Evolutionary conservation across 495 filamentous ascomycete genomes (phyloP).

Genomic region (Aspergillus campestris): DNA sequence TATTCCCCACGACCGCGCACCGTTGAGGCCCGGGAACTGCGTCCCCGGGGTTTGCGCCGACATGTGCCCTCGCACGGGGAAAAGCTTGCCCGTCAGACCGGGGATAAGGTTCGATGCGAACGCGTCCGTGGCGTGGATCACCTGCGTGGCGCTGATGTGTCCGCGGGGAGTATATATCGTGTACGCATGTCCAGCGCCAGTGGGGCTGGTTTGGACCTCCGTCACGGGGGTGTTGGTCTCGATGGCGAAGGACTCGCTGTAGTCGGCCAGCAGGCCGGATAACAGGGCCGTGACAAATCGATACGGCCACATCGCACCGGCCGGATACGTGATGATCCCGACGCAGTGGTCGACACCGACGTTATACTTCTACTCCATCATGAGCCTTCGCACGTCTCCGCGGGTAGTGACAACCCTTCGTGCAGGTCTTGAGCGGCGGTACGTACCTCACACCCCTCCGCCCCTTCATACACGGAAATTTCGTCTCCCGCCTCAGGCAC

Average conservation of each 20-base stretch:
- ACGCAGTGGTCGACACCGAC: constrained; percentile 6
- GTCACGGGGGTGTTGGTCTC: constrained; percentile 24
- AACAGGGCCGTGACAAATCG: constrained; percentile 32
- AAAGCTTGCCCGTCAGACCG: constrained; percentile 31
- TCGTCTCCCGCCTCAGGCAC: constrained; percentile 25
- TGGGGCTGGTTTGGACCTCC: no score
- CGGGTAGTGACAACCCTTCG: not conserved
- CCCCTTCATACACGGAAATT: constrained; percentile 12
- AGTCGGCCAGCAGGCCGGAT: constrained; percentile 16
- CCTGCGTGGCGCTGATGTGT: constrained; percentile 23
- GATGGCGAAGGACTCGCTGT: constrained; percentile 20
- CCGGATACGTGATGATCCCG: constrained; percentile 23
- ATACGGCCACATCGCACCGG: constrained; percentile 37
- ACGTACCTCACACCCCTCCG: constrained; percentile 21
- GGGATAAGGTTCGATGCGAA: constrained; percentile 38
- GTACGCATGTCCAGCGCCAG: constrained; percentile 11
- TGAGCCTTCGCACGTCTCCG: not conserved
- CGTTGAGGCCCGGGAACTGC: constrained; percentile 6
- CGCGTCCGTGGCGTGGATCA: constrained; percentile 45
- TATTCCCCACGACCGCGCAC: constrained; percentile 24
- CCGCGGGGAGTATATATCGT: constrained; percentile 26
- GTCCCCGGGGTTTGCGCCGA: constrained; percentile 24
- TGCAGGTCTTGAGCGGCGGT: not conserved
- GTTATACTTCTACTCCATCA: constrained; percentile 3
- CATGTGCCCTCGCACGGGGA: constrained; percentile 42